These are phyloP conservation scores for Geotrichum candidum DNA, from an alignment of 1,139 yeast genomes.

Conservation along the genomic window DNA sequence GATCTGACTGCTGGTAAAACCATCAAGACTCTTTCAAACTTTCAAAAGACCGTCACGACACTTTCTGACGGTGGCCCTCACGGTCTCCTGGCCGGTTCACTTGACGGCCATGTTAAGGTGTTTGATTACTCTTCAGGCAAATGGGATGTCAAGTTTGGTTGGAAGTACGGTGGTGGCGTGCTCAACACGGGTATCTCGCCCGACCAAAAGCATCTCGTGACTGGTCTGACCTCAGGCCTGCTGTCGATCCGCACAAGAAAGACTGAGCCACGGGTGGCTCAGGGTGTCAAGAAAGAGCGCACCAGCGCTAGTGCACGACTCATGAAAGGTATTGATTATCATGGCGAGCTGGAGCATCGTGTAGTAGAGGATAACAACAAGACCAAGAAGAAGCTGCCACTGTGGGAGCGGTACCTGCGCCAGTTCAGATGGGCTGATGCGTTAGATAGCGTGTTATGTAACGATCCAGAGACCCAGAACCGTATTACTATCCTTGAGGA, in stretches of 20 bases:
- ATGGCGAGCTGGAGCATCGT: slow-evolving; percentile 81
- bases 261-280: slow-evolving; percentile 54
- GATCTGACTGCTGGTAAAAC: slow-evolving; percentile 73
- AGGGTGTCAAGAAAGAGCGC: slow-evolving; percentile 34
- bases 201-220: slow-evolving; percentile 79
- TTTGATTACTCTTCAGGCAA: slow-evolving; percentile 68
- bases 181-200: slow-evolving; percentile 88
- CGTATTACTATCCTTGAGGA: slow-evolving; percentile 79
- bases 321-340: slow-evolving; percentile 87
- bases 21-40: slow-evolving; percentile 63
- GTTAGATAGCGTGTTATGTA: slow-evolving; percentile 72
- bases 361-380: slow-evolving; percentile 50
- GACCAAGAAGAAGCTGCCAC: slow-evolving; percentile 57
- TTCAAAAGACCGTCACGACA: slow-evolving; percentile 89
- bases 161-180: slow-evolving; percentile 95
- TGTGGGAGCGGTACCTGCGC: slow-evolving; percentile 76
- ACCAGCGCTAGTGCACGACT: slow-evolving; percentile 60
- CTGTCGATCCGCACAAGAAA: slow-evolving; percentile 83
- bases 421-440: slow-evolving; percentile 93
- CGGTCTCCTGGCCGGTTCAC: slow-evolving; percentile 84
- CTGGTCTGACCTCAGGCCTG: slow-evolving; percentile 89
- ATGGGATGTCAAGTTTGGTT: slow-evolving; percentile 92
- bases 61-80: slow-evolving; percentile 54
- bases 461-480: slow-evolving; percentile 72
- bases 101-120: slow-evolving; percentile 95